Percentiles rank a stretch among this genome's conserved stretches.
Evolutionary conservation across 2,329 filamentous ascomycete species (phyloP).

Genomic region (Alternaria longipes): DNA sequence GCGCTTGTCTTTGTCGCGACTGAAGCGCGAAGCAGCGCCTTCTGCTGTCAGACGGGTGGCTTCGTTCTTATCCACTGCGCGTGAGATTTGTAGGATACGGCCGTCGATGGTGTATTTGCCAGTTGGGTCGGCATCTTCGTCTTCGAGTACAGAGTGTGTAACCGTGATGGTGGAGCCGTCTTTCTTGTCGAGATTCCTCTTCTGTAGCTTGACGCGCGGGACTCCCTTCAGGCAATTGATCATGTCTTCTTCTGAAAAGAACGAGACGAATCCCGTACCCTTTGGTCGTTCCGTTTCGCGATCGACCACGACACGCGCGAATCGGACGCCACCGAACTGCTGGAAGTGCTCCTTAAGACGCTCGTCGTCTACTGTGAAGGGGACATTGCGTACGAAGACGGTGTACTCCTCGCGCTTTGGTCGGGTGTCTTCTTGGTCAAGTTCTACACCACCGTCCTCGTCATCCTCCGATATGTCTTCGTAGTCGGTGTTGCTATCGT

Average conservation of each 20-base stretch:
- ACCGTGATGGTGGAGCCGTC: conserved; percentile 48
- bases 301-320: conserved; percentile 91
- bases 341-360: conserved; percentile 84
- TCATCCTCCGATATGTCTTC: conserved; percentile 48
- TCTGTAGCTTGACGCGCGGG: conserved; percentile 61
- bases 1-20: conserved; percentile 85
- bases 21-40: conserved; percentile 68
- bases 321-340: conserved; percentile 87
- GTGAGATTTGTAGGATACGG: conserved; percentile 82
- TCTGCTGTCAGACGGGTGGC: conserved; percentile 78
- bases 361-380: conserved; percentile 86
- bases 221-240: conserved; percentile 78
- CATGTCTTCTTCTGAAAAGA: conserved; percentile 79
- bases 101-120: conserved; percentile 92
- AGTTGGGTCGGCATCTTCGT: conserved; percentile 80
- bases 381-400: conserved; percentile 91
- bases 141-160: conserved; percentile 81
- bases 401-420: conserved; percentile 74
- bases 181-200: conserved; percentile 46
- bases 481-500: conserved; percentile 54
- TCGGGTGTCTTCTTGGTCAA: conserved; percentile 38
- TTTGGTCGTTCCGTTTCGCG: conserved; percentile 83
- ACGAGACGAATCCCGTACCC: conserved; percentile 95
- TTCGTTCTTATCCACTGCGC: conserved; percentile 84
- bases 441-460: conserved; percentile 51